These are phyloP conservation scores for Xylaria castorea DNA, from an alignment of 495 filamentous ascomycete species.

Conservation along the genomic window DNA sequence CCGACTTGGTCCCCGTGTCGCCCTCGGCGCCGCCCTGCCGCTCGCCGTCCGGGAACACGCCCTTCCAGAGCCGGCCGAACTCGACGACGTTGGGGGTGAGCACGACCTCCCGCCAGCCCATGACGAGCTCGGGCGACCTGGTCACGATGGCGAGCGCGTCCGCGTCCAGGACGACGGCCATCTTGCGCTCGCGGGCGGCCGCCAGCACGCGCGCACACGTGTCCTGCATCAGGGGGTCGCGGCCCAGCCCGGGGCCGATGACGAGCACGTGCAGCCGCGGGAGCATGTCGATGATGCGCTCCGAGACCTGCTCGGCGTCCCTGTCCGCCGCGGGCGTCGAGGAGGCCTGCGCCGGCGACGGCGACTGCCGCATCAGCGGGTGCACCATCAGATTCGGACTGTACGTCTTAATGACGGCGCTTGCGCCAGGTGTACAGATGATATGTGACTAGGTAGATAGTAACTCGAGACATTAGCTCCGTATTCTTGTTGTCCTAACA, in stretches of 20 bases:
- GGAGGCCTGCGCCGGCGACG: constrained; percentile 44
- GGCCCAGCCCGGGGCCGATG: constrained; percentile 89
- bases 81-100: constrained; percentile 95
- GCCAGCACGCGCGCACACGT: constrained; percentile 80
- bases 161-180: constrained; percentile 90
- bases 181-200: constrained; percentile 72
- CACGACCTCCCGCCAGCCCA: constrained; percentile 83
- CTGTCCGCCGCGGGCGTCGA: constrained; percentile 48
- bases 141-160: constrained; percentile 84
- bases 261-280: constrained; percentile 89
- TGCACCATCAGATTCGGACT: constrained; percentile 99
- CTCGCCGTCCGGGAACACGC: constrained; percentile 62
- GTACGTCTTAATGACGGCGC: constrained; percentile 93
- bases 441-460: constrained; percentile 76
- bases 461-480: constrained; percentile 20
- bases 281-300: constrained; percentile 80
- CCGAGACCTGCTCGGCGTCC: constrained; percentile 63
- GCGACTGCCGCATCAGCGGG: constrained; percentile 84
- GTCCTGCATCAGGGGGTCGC: constrained; percentile 88
- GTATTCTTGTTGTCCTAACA: background rate
- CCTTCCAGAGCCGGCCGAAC: constrained; percentile 80
- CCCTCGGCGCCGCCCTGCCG: constrained; percentile 50
- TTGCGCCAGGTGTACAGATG: constrained; percentile 90
- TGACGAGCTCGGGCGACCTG: constrained; percentile 75
- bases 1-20: constrained; percentile 51